Conservation (phyloP, 1,284 basidiomycete species). For the Fomitopsis schrenkii region DNA sequence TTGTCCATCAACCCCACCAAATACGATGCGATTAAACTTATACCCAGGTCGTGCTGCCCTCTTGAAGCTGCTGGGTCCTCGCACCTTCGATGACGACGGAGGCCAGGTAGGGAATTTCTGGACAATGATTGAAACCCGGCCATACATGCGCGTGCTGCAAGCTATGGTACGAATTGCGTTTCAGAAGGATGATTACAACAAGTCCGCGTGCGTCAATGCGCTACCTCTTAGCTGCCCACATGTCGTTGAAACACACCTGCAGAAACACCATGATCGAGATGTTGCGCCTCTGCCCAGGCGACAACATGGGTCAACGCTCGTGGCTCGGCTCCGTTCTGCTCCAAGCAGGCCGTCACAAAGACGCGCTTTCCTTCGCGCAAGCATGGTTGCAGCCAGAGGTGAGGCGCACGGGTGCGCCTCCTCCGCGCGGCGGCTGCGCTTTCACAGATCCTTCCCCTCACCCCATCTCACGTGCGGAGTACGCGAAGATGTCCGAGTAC, state of each 20-base stretch:
- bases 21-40: background rate
- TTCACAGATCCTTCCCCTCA: conserved; percentile 21
- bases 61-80: conserved; percentile 24
- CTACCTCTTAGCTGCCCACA: background rate
- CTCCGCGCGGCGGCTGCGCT: conserved; percentile 25
- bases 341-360: conserved; percentile 19
- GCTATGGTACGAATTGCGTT: conserved; percentile 33
- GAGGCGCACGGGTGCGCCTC: conserved; percentile 8
- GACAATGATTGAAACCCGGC: conserved; percentile 35
- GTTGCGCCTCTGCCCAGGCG: conserved; percentile 32
- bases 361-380: conserved; percentile 32
- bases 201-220: conserved; percentile 31
- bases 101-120: conserved; percentile 34
- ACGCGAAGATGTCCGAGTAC: conserved; percentile 15
- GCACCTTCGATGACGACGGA: conserved; percentile 35
- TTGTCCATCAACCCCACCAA: background rate
- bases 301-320: conserved; percentile 30
- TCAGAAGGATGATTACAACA: conserved; percentile 27
- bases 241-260: background rate
- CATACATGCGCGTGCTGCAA: conserved; percentile 41
- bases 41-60: conserved; percentile 28
- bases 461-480: conserved; percentile 12
- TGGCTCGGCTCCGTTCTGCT: conserved; percentile 31
- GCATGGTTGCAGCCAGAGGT: conserved; percentile 19
- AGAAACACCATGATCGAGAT: conserved; percentile 36